phyloP scores from a whole-genome alignment of 2,329 filamentous ascomycete species.

The Pochonia chlamydosporia region DNA sequence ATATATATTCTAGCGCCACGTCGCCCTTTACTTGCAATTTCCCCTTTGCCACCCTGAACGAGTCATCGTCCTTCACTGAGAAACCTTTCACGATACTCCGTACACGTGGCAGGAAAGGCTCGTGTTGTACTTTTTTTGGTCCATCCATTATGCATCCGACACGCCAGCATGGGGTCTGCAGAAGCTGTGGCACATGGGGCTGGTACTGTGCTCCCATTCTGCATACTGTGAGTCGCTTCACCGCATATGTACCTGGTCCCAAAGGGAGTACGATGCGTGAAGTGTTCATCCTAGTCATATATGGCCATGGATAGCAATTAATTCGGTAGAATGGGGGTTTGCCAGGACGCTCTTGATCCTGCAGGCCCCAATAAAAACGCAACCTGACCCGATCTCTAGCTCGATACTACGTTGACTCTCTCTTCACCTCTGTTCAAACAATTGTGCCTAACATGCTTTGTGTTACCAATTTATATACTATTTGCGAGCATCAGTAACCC shows the following conservation, averaged over 20 bases:
- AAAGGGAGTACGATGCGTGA: not conserved
- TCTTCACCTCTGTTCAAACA: too few relatives aligned
- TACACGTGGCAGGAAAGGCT: slow-evolving; percentile 6
- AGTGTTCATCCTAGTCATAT: not conserved
- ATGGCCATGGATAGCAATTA: not conserved
- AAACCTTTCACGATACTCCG: not conserved
- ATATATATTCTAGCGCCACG: not conserved
- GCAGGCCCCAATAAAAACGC: too few relatives aligned
- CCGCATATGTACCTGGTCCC: not conserved
- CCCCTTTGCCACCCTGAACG: not conserved
- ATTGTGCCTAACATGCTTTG: too few relatives aligned
- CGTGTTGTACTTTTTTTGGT: not conserved
- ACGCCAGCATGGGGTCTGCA: not conserved
- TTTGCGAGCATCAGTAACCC: too few relatives aligned
- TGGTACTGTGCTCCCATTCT: not conserved
- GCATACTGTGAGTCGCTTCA: not conserved
- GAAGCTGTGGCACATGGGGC: not conserved
- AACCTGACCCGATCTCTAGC: too few relatives aligned
- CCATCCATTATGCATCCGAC: not conserved
- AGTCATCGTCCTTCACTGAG: not conserved
- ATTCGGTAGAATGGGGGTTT: too few relatives aligned
- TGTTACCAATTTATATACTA: too few relatives aligned
- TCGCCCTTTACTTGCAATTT: not conserved
- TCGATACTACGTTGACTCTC: too few relatives aligned
- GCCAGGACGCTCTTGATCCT: too few relatives aligned